These are phyloP conservation scores for Penicillium paradoxum DNA, from an alignment of 495 filamentous ascomycete genomes.

Conservation along the genomic window DNA sequence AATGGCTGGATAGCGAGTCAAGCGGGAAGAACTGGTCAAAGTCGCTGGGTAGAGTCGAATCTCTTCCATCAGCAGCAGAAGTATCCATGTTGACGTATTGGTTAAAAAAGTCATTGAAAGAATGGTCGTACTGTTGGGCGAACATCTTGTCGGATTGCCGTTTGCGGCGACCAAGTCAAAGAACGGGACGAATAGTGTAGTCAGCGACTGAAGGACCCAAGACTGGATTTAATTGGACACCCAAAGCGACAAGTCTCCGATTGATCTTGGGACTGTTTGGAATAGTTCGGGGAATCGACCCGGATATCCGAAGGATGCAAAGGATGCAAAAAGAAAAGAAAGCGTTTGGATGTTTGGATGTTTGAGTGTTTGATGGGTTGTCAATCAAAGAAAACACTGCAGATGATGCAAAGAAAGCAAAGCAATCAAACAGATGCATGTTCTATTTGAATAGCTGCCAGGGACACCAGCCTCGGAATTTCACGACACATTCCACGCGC, in stretches of 20 bases:
- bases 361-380: slow-evolving; percentile 41
- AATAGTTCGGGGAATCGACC: slow-evolving; percentile 10
- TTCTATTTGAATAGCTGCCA: slow-evolving; percentile 41
- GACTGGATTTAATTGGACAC: slow-evolving; percentile 32
- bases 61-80: slow-evolving; percentile 37
- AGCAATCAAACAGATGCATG: slow-evolving; percentile 46
- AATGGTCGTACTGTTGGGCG: slow-evolving; percentile 46
- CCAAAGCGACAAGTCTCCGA: slow-evolving; percentile 2
- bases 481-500: slow-evolving; percentile 38
- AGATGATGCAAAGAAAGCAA: slow-evolving; percentile 47
- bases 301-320: slow-evolving; percentile 11
- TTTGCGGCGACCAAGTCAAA: slow-evolving; percentile 36
- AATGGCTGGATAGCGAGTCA: slow-evolving; percentile 40
- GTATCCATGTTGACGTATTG: slow-evolving; percentile 49
- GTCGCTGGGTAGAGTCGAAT: slow-evolving; percentile 39
- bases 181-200: slow-evolving; percentile 7
- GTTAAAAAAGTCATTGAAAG: slow-evolving; percentile 49
- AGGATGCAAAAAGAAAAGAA: slow-evolving; percentile 11
- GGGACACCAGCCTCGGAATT: slow-evolving; percentile 37
- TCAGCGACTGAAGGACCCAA: slow-evolving; percentile 17
- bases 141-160: slow-evolving; percentile 46
- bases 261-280: slow-evolving; percentile 6
- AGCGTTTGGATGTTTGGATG: slow-evolving; percentile 22
- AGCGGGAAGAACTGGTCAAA: slow-evolving; percentile 43
- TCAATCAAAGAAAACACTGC: slow-evolving; percentile 46